These are phyloP conservation scores for Fusarium robinianum DNA, from an alignment of 2,329 filamentous ascomycete species.

Conservation along the genomic window DNA sequence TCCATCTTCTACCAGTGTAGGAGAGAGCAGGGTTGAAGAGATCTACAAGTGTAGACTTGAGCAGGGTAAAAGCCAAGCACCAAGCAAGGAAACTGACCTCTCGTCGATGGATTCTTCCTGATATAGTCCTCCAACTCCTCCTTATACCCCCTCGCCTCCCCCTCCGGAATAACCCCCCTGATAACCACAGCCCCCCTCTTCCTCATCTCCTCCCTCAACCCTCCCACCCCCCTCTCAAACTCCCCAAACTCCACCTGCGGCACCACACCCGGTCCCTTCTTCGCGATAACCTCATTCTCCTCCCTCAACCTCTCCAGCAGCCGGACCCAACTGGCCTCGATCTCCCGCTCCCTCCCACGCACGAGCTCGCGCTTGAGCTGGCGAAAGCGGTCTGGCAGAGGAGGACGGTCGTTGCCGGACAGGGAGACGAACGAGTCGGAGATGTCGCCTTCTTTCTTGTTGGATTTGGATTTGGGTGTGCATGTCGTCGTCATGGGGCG, in stretches of 20 bases:
- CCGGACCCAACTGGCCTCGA: constrained; percentile 54
- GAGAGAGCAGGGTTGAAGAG: too few species aligned
- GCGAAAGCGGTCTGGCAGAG: constrained; percentile 60
- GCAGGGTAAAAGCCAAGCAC: too few species aligned
- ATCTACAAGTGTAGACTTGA: not conserved
- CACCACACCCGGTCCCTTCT: constrained; percentile 52
- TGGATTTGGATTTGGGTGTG: constrained; percentile 13
- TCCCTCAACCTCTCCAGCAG: constrained; percentile 50
- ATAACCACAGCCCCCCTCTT: constrained; percentile 68
- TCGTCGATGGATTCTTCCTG: constrained; percentile 62
- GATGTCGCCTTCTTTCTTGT: constrained; percentile 64
- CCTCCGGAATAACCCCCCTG: constrained; percentile 65
- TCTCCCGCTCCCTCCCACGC: constrained; percentile 51
- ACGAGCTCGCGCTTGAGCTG: constrained; percentile 59
- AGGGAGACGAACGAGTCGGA: constrained; percentile 65
- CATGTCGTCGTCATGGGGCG: constrained; percentile 24
- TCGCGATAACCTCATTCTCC: constrained; percentile 55
- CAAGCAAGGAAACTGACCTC: constrained; percentile 43
- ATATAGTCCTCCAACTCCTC: constrained; percentile 68
- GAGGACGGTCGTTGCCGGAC: constrained; percentile 49
- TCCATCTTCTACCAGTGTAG: not conserved
- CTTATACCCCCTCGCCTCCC: constrained; percentile 68
- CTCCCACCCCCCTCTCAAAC: constrained; percentile 46
- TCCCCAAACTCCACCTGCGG: constrained; percentile 56
- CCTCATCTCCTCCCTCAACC: constrained; percentile 54